Percentiles rank a stretch among this genome's conserved stretches.
Evolutionary conservation across 495 filamentous ascomycete genomes (phyloP).

Genomic region (Acidomyces sp.): DNA sequence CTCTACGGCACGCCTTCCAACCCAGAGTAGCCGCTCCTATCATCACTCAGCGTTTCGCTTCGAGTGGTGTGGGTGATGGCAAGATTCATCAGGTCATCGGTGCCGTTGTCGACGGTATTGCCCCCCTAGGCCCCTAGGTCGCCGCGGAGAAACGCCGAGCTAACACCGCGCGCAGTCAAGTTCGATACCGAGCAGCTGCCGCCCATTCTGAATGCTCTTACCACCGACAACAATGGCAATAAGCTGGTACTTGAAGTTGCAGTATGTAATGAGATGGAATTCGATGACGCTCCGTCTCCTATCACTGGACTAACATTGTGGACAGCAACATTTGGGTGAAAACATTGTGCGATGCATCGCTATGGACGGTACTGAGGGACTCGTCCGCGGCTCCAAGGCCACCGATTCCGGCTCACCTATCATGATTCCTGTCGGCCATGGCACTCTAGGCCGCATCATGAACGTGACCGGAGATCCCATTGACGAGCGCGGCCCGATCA

Average conservation of each 20-base stretch:
- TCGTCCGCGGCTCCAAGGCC: conserved; percentile 75
- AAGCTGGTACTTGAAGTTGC: conserved; percentile 95
- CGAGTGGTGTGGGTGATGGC: conserved; percentile 24
- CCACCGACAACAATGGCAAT: conserved; percentile 78
- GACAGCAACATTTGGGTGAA: conserved; percentile 97
- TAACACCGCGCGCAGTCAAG: conserved; percentile 53
- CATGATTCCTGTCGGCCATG: conserved; percentile 90
- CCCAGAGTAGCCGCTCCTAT: conserved; percentile 27
- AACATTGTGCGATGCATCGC: conserved; percentile 99
- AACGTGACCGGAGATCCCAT: conserved; percentile 99
- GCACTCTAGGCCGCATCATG: conserved; percentile 96
- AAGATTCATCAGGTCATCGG: conserved; percentile 45
- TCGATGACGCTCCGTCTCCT: too few relatives aligned
- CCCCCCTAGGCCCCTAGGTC: conserved; percentile 16
- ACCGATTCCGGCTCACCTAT: conserved; percentile 88
- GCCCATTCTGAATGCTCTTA: conserved; percentile 92
- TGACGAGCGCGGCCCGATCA: conserved; percentile 97
- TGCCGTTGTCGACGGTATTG: conserved; percentile 66
- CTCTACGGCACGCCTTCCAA: conserved; percentile 24
- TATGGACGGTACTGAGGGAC: conserved; percentile 99
- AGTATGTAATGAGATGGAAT: conserved; percentile 42
- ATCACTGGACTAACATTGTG: not conserved
- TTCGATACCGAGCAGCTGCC: conserved; percentile 92
- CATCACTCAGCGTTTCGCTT: conserved; percentile 27
- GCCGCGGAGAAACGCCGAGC: conserved; percentile 22